These are phyloP conservation scores for Flaveria ramosissima DNA, from an alignment of 129 eudicot genomes.

Conservation along the genomic window DNA sequence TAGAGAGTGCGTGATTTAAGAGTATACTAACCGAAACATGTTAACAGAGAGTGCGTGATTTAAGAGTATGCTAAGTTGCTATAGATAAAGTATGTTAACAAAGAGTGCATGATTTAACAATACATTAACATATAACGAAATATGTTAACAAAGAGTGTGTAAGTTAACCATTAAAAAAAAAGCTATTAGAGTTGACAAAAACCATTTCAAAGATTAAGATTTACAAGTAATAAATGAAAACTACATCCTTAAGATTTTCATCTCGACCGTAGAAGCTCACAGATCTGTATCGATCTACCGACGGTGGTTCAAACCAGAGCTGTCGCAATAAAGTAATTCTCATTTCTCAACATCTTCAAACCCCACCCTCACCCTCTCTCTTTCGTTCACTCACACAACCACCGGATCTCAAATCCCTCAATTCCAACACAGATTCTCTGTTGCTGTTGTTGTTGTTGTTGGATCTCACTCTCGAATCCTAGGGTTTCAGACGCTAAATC, in stretches of 20 bases:
- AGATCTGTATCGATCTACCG: conserved; percentile 5
- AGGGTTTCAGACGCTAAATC: conserved; percentile 26
- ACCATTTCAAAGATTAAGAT: no score
- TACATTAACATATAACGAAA: no score
- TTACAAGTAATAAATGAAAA: background rate
- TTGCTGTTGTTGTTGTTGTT: background rate
- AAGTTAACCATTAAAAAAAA: no score
- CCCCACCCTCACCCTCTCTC: conserved; percentile 12
- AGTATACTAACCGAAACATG: no score
- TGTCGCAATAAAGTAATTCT: background rate
- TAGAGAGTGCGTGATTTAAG: no score
- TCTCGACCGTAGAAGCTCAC: background rate
- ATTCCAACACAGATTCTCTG: conserved; percentile 1
- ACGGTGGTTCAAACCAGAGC: conserved; percentile 21
- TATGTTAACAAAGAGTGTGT: no score
- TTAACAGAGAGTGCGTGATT: no score
- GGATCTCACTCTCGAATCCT: conserved; percentile 43
- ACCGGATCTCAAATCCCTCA: conserved; percentile 29
- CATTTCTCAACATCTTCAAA: conserved; percentile 16
- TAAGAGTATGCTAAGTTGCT: no score
- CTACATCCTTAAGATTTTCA: background rate
- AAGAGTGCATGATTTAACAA: no score
- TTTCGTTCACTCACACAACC: background rate
- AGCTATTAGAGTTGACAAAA: no score
- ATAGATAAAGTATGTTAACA: no score